Conservation (phyloP, 352 stramenopile genomes). For the Pythium sukuiense region DNA sequence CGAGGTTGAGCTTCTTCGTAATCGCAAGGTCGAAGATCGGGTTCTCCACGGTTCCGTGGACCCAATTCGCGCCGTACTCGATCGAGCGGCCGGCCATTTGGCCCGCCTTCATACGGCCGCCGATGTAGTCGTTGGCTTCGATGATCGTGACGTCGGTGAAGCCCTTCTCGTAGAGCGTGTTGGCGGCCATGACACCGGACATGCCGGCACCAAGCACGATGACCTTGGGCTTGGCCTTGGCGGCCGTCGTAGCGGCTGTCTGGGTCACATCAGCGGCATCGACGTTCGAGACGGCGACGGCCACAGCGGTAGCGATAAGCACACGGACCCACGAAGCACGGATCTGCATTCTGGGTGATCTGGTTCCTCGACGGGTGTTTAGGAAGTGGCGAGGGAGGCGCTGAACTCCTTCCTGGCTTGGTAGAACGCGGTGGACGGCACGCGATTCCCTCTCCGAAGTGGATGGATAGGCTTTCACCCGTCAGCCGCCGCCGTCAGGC, state of each 20-base stretch:
- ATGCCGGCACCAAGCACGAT: slow-evolving; percentile 17
- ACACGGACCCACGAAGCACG: not conserved
- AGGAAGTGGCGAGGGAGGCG: not conserved
- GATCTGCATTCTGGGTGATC: not conserved
- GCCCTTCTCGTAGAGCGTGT: slow-evolving; percentile 16
- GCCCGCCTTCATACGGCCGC: slow-evolving; percentile 11
- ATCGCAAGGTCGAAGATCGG: slow-evolving; percentile 11
- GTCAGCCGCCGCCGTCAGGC: too few relatives aligned
- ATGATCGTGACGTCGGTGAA: slow-evolving; percentile 21
- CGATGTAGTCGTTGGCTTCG: slow-evolving; percentile 19
- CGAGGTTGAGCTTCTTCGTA: slow-evolving; percentile 3
- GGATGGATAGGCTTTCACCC: too few relatives aligned
- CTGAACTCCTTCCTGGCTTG: too few relatives aligned
- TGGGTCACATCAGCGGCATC: not conserved
- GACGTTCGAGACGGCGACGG: not conserved
- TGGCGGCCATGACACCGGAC: slow-evolving; percentile 18
- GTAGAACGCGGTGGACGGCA: not conserved
- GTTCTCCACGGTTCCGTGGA: slow-evolving; percentile 9
- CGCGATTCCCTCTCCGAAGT: too few relatives aligned
- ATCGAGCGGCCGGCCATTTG: slow-evolving; percentile 9
- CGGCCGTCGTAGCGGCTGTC: too few relatives aligned
- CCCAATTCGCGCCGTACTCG: slow-evolving; percentile 15
- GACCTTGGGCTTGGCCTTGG: slow-evolving; percentile 11
- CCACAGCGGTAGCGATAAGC: not conserved
- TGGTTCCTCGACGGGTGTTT: too few relatives aligned